Conservation (phyloP, 441 rosid genomes). For the Flueggea neowawraea region DNA sequence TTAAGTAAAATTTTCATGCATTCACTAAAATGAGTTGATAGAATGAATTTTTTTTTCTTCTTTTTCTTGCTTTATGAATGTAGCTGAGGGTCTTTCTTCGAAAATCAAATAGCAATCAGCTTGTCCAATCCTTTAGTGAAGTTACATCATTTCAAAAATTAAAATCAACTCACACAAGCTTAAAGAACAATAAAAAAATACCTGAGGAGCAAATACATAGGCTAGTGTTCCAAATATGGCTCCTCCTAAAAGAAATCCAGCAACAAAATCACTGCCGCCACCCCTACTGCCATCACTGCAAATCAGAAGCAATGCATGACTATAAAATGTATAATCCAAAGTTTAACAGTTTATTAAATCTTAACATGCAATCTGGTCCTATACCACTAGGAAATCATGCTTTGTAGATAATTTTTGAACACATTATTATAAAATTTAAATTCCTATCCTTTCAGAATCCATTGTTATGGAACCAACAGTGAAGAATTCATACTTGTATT, state of each 20-base stretch:
- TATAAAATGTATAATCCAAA: not conserved
- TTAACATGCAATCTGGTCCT: not conserved
- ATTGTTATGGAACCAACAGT: not conserved
- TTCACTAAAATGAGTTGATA: too few species aligned
- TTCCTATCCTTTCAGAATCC: not conserved
- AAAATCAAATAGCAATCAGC: not conserved
- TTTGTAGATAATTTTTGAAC: too few species aligned
- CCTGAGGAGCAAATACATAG: conserved; percentile 95
- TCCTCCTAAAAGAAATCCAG: conserved; percentile 89
- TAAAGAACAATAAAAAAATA: conserved; percentile 18
- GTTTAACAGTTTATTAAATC: not conserved
- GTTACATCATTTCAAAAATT: not conserved
- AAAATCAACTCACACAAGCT: conserved; percentile 1
- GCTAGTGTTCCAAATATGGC: conserved; percentile 82
- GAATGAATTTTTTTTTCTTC: too few species aligned
- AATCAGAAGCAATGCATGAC: not conserved
- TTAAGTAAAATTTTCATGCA: too few species aligned
- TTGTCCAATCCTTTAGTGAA: not conserved
- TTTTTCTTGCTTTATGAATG: too few species aligned
- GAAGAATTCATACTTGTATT: conserved; percentile 41
- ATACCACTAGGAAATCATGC: too few species aligned
- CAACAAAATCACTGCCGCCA: conserved; percentile 77
- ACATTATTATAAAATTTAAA: not conserved
- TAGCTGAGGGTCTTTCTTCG: too few species aligned
- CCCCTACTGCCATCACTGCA: conserved; percentile 53